Base-by-base conservation (phyloP, 2,329 filamentous ascomycete genomes). In the Colletotrichum graminicola region DNA sequence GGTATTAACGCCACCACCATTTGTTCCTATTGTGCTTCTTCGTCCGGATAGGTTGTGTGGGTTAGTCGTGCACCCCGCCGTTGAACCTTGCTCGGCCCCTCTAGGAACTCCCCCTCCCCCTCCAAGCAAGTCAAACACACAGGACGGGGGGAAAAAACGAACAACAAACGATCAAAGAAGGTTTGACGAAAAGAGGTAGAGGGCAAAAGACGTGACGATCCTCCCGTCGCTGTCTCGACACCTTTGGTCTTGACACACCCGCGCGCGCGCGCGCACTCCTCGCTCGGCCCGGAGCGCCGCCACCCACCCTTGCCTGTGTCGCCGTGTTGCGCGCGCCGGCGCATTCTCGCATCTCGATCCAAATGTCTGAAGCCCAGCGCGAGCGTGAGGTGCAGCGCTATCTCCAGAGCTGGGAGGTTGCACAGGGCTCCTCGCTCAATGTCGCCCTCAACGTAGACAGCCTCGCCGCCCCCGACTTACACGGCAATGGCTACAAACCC, bases 361-460 rank as follows among this genome's bases (percentile, higher is more conserved):
- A 45, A n/a, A 71, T 71, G 68, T 71, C 68, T 18, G 68, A 71
- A 60, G 57, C 68, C 18, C 76, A 79, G 76, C 78, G 78, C 29
- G 77, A 79, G 62, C 77, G 78, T 34, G 78, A 79, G 71, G 78
- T 78, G 51, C 78, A 79, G 71, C 66, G 73, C 18, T 78, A 77
- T 62, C 74, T 79, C 43, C 78, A 79, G 72, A 78, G 76, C 71
- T 79, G 78, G 78, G 74, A 77, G 57, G 74, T 75, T 36, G 78
- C 78, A 6, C 78, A 79, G 67, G 78, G 78, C 47, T 79, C 78
- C 0, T 77, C 78, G 3, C 73, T 78, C 47, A 79, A 76, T 45
- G 78, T 79, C 41, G 78, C 78, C 47, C 75, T 76, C 73, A 79
- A 76, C 62, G 76, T 79, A 55, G 78, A 79, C 62, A 75, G 73